Percentiles rank a stretch among this genome's conserved stretches.
Evolutionary conservation across 495 filamentous ascomycete genomes (phyloP).

Genomic region (Penicillium waksmanii): DNA sequence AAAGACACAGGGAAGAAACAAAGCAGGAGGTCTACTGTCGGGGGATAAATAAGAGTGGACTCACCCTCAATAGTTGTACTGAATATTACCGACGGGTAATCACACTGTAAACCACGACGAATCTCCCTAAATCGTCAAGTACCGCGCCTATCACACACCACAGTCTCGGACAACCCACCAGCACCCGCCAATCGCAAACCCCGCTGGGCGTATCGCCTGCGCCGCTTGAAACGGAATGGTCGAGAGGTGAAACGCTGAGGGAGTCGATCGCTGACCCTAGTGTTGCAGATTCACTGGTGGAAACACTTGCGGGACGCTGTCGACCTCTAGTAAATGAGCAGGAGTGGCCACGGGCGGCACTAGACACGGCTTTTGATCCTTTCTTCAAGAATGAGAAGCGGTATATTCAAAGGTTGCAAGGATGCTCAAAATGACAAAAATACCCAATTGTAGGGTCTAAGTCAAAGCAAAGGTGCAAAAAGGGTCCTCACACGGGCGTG

Average conservation of each 20-base stretch:
- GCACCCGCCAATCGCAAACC: constrained; percentile 32
- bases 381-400: too few relatives aligned
- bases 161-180: constrained; percentile 18
- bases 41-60: constrained; percentile 12
- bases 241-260: constrained; percentile 38
- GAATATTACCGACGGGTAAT: neutral
- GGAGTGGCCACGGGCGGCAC: constrained; percentile 15
- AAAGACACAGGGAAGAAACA: constrained; percentile 4
- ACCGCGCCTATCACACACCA: constrained; percentile 22
- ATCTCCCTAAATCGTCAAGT: constrained; percentile 14
- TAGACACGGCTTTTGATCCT: neutral
- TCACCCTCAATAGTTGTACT: constrained; percentile 10
- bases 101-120: neutral
- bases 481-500: neutral
- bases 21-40: neutral
- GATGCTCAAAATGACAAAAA: neutral
- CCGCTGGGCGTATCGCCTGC: constrained; percentile 13
- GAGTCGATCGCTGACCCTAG: constrained; percentile 22
- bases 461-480: constrained; percentile 9
- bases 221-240: constrained; percentile 39
- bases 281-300: constrained; percentile 26
- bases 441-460: neutral
- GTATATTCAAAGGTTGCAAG: neutral
- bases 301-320: constrained; percentile 4
- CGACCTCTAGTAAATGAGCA: constrained; percentile 12